Evolutionary conservation across 495 filamentous ascomycete species (phyloP).

Genomic region (Rostrohypoxylon terebratum): DNA sequence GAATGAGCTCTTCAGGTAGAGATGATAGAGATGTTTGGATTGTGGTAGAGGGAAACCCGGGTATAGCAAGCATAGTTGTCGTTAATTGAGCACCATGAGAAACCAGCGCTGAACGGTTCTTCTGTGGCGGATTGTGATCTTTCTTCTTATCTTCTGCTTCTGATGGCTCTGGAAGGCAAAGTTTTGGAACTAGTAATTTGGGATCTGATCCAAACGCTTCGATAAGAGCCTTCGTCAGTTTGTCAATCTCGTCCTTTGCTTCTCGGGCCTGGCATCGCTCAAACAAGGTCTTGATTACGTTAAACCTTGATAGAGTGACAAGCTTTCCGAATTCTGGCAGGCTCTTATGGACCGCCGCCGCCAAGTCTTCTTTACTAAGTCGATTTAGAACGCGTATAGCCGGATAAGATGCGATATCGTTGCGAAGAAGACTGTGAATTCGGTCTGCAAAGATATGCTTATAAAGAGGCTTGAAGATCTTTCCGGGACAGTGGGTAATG

Average conservation of each 20-base stretch:
- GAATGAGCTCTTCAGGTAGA: constrained; percentile 52
- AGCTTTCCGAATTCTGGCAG: constrained; percentile 75
- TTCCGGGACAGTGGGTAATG: constrained; percentile 81
- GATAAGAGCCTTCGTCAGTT: constrained; percentile 70
- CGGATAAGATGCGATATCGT: constrained; percentile 89
- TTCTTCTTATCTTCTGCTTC: constrained; percentile 53
- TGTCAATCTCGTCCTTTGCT: constrained; percentile 65
- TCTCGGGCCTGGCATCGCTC: constrained; percentile 80
- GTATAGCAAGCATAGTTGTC: constrained; percentile 56
- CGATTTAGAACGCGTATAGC: constrained; percentile 82
- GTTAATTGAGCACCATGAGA: constrained; percentile 61
- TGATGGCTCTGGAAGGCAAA: constrained; percentile 64
- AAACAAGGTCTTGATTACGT: constrained; percentile 81
- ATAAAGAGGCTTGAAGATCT: constrained; percentile 87
- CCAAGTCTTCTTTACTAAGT: constrained; percentile 84
- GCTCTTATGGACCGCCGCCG: constrained; percentile 73
- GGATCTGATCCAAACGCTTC: constrained; percentile 68
- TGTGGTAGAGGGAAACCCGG: constrained; percentile 54
- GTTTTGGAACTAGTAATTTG: constrained; percentile 64
- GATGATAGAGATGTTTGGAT: constrained; percentile 58
- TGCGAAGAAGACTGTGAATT: constrained; percentile 81
- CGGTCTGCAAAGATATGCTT: constrained; percentile 78
- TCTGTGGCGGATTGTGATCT: constrained; percentile 51
- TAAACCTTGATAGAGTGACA: constrained; percentile 77
- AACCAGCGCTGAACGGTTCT: constrained; percentile 57